Percentiles rank a stretch among this genome's conserved stretches.
phyloP scores from a whole-genome alignment of 495 filamentous ascomycete species.

The Hypoxylon fuscum region DNA sequence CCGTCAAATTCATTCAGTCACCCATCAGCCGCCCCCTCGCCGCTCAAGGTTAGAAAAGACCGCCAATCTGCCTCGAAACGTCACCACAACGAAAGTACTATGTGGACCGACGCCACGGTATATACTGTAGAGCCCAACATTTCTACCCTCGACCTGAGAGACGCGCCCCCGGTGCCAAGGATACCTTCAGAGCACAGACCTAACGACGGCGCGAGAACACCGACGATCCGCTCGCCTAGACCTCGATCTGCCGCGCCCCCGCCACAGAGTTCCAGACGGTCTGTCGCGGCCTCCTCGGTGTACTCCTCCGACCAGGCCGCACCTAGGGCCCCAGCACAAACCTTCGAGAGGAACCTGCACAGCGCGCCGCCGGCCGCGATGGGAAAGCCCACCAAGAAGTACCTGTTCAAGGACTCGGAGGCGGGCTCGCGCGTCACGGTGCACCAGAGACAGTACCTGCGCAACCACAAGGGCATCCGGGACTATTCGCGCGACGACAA shows the following conservation, averaged over 20 bases:
- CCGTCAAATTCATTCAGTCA: conserved; percentile 8
- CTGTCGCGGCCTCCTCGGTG: conserved; percentile 2
- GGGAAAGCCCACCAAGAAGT: too few relatives aligned
- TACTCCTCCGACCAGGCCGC: conserved; percentile 5
- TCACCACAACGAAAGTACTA: background rate
- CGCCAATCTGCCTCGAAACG: background rate
- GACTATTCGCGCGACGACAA: too few relatives aligned
- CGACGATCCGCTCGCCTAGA: background rate
- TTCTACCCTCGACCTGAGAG: background rate
- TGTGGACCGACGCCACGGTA: conserved; percentile 36
- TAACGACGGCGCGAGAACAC: background rate
- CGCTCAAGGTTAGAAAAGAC: conserved; percentile 24
- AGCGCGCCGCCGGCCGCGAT: background rate
- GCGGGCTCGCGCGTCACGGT: too few relatives aligned
- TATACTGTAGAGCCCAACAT: conserved; percentile 13
- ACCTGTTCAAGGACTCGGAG: too few relatives aligned
- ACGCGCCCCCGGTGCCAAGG: conserved; percentile 25
- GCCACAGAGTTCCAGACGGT: too few relatives aligned
- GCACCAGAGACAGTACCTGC: too few relatives aligned
- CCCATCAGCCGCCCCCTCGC: conserved; percentile 30
- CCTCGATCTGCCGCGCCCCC: background rate
- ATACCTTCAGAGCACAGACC: conserved; percentile 27
- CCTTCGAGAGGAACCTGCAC: background rate
- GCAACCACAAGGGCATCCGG: too few relatives aligned
- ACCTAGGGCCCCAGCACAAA: background rate